Evolutionary conservation across 345 rosid genomes (phyloP).

Genomic region (Balakata baccata): DNA sequence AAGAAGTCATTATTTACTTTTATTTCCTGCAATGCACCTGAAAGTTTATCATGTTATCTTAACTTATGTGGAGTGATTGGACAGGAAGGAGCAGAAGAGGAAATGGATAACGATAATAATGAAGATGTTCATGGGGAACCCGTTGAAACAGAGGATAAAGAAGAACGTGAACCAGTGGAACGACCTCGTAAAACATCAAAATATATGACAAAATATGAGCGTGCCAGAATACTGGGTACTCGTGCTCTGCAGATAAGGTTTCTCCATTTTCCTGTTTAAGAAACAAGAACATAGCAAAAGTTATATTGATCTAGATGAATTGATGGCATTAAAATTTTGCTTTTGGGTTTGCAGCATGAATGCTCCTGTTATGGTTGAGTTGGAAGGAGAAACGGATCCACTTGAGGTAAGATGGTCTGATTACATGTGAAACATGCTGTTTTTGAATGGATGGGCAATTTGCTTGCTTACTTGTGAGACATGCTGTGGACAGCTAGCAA

Average conservation of each 20-base stretch:
- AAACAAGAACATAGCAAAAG: not conserved
- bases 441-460: not conserved
- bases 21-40: not conserved
- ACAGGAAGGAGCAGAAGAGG: conserved; percentile 83
- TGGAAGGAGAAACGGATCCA: conserved; percentile 88
- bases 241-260: conserved; percentile 85
- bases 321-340: not conserved
- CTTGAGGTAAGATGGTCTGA: conserved; percentile 51
- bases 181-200: conserved; percentile 62
- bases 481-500: not conserved
- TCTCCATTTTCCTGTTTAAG: not conserved
- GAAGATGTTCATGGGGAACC: conserved; percentile 63
- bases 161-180: conserved; percentile 37
- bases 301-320: not conserved
- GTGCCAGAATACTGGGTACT: conserved; percentile 82
- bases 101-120: conserved; percentile 46
- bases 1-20: conserved; percentile 7
- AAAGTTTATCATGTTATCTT: not conserved
- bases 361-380: conserved; percentile 91
- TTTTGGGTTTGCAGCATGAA: conserved; percentile 59
- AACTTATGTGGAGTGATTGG: conserved; percentile 16
- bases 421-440: not conserved
- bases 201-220: conserved; percentile 81
- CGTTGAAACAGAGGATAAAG: conserved; percentile 58
- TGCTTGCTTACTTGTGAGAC: not conserved